These are phyloP conservation scores for Fusarium continuum DNA, from an alignment of 2,329 filamentous ascomycete species.

Conservation along the genomic window DNA sequence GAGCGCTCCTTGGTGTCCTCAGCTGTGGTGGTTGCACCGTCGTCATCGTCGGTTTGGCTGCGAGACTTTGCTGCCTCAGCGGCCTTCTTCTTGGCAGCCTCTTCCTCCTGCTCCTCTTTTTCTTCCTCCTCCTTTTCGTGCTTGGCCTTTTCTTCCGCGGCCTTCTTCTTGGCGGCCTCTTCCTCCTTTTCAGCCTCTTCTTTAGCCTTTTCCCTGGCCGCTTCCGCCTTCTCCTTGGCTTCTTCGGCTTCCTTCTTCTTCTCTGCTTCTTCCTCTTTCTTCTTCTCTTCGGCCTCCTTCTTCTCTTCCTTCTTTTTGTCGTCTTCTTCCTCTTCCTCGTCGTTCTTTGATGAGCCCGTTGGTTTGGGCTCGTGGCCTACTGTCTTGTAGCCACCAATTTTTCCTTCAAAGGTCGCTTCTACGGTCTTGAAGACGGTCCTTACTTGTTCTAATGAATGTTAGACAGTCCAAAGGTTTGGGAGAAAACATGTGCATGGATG, in stretches of 20 bases:
- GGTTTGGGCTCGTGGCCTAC: conserved; percentile 33
- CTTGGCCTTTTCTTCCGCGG: conserved; percentile 16
- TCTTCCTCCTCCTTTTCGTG: conserved; percentile 27
- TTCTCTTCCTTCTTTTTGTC: conserved; percentile 18
- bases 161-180: conserved; percentile 15
- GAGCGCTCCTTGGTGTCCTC: conserved; percentile 12
- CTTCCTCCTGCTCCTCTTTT: conserved; percentile 23
- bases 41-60: conserved; percentile 18
- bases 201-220: conserved; percentile 33
- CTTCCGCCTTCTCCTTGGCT: conserved; percentile 29
- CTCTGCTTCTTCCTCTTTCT: conserved; percentile 29
- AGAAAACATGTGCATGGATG: background rate
- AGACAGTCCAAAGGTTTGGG: background rate
- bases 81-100: conserved; percentile 28
- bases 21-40: background rate
- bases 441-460: conserved; percentile 43
- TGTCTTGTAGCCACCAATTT: conserved; percentile 56
- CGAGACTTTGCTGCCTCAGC: conserved; percentile 22
- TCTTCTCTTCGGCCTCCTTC: conserved; percentile 23
- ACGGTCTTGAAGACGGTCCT: conserved; percentile 55
- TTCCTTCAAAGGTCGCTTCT: conserved; percentile 53
- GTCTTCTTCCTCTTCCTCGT: conserved; percentile 8
- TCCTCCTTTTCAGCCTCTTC: conserved; percentile 20
- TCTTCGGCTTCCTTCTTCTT: conserved; percentile 27
- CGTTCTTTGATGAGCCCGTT: conserved; percentile 19